A percentile compares a stretch with the other conserved stretches of the same genome.
These are phyloP conservation scores for Solioccasus polychromus DNA, from an alignment of 768 basidiomycete genomes.

Conservation along the genomic window DNA sequence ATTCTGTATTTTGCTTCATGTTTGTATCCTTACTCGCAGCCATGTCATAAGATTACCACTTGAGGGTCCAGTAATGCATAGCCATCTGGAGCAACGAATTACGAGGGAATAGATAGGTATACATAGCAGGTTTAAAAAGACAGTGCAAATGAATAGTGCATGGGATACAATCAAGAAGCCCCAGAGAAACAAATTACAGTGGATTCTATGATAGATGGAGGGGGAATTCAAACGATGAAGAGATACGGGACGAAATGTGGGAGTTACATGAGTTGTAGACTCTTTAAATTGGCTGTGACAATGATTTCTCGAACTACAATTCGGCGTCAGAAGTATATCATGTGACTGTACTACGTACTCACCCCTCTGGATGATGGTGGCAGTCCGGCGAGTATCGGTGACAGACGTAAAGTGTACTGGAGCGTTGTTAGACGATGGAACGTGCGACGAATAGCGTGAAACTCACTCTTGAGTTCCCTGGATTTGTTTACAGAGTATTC, in stretches of 20 bases:
- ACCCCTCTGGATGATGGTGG: conserved; percentile 74
- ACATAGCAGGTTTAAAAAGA: conserved; percentile 16
- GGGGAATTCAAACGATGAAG: no score
- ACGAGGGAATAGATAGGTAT: conserved; percentile 24
- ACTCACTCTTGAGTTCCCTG: conserved; percentile 70
- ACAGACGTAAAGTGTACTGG: conserved; percentile 79
- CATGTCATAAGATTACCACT: neutral
- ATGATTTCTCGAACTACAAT: conserved; percentile 65
- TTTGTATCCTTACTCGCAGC: no score
- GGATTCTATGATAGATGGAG: conserved; percentile 14
- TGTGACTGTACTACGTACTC: conserved; percentile 20
- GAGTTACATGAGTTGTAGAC: conserved; percentile 39
- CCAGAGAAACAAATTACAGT: conserved; percentile 13
- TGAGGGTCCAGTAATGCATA: conserved; percentile 4
- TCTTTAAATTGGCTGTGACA: conserved; percentile 61
- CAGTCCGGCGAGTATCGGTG: conserved; percentile 73
- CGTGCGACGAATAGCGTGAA: neutral
- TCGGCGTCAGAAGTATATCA: conserved; percentile 2
- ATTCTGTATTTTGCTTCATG: no score
- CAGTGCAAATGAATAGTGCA: conserved; percentile 10
- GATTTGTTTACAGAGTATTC: conserved; percentile 64
- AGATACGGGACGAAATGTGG: neutral
- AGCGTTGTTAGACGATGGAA: conserved; percentile 9
- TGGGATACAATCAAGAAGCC: conserved; percentile 16
- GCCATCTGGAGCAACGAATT: conserved; percentile 6